These are phyloP conservation scores for Pholiota conissans DNA, from an alignment of 768 basidiomycete genomes.

Conservation along the genomic window DNA sequence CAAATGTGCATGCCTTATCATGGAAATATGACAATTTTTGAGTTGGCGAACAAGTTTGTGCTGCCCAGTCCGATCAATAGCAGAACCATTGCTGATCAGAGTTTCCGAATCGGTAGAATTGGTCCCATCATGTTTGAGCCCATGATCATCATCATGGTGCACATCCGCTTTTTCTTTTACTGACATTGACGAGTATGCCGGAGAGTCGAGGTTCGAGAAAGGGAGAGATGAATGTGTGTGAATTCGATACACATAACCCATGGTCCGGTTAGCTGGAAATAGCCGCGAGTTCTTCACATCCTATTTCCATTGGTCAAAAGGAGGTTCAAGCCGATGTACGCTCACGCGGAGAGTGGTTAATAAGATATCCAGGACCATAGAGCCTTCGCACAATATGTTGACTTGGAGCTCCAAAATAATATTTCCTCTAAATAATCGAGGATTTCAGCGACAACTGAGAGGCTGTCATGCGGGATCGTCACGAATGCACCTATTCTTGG, in stretches of 20 bases:
- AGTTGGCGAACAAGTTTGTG: conserved; percentile 54
- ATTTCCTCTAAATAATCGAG: no score
- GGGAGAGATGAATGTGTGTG: not conserved
- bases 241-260: no score
- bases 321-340: no score
- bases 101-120: not conserved
- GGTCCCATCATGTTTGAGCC: not conserved
- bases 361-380: no score
- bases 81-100: not conserved
- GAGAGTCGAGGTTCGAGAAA: not conserved
- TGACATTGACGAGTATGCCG: not conserved
- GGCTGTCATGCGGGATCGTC: no score
- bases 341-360: no score
- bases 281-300: not conserved
- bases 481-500: no score
- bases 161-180: conserved; percentile 29
- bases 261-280: not conserved
- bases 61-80: conserved; percentile 8
- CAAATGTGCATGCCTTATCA: conserved; percentile 58
- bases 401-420: no score
- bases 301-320: not conserved
- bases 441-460: no score
- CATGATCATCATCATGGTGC: conserved; percentile 80
- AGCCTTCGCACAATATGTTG: no score
- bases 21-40: conserved; percentile 78